Evolutionary conservation across 176 grass and related monocot genomes (phyloP).

Genomic region (Cenchrus purpureus): DNA sequence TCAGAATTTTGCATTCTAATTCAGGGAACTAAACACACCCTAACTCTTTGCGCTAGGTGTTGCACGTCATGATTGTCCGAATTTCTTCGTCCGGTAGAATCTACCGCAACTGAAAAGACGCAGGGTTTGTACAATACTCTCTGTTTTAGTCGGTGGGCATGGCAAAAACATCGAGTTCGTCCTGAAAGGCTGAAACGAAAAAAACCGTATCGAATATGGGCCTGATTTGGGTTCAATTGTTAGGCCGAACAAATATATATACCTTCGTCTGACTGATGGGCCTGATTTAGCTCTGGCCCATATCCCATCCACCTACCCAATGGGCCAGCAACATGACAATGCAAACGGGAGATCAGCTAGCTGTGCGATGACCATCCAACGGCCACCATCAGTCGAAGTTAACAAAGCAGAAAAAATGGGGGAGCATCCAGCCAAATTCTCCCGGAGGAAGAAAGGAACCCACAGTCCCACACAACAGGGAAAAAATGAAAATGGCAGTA

Average conservation of each 20-base stretch:
- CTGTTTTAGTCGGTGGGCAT: no score
- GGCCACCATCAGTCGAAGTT: neutral
- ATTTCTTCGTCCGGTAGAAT: no score
- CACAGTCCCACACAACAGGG: no score
- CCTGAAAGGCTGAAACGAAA: no score
- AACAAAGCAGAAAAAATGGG: neutral
- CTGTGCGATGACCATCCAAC: neutral
- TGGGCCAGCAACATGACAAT: no score
- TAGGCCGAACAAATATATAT: neutral
- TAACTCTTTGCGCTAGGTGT: no score
- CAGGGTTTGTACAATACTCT: no score
- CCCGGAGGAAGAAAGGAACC: neutral
- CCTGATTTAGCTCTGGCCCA: neutral
- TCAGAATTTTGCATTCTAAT: no score
- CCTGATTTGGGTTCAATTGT: neutral
- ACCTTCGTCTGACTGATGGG: neutral
- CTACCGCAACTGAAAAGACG: no score
- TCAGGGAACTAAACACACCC: no score
- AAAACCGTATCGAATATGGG: neutral
- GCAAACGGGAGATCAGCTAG: neutral
- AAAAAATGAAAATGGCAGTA: neutral
- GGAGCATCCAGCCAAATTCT: neutral
- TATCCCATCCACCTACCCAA: neutral
- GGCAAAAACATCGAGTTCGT: no score
- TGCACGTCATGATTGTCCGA: no score